Evolutionary conservation across 2,329 filamentous ascomycete species (phyloP), one percentile per base, ranked within the genome.

Genomic region (Fusarium sp.): DNA sequence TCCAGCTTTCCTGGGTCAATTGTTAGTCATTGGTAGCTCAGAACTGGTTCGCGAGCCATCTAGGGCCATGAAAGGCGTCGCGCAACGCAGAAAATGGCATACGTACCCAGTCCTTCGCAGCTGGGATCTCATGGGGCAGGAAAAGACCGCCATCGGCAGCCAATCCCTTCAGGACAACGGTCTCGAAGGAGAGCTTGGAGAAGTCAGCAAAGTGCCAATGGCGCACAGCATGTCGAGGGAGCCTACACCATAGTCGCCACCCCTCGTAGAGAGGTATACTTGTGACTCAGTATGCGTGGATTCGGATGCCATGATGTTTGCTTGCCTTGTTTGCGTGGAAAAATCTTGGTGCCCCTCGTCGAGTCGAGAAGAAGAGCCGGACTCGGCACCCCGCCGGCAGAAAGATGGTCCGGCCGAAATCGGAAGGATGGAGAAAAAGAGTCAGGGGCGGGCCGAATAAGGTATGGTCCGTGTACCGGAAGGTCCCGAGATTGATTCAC

Each of bases 71-170:
- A 14, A 7, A 20, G 6, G n/a, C 18, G 29, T 37, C 52, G 58
- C 18, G 57, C 27, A 24, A 24, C 16, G 31, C 50, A 35, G 10
- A 92, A 94, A 81, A 90, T 85, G 65, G 80, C 80, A 27, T 65
- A 75, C 75, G 54, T 35, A 77, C 74, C 91, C 92, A 94, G 81
- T 91, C 86, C 67, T 81, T 81, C 65, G 90, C 90, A 5, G 86
- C 82, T 16, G 94, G 94, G 71, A 96, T 92, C 71, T 92, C 88
- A 81, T 97, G 92, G 35, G 95, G 95, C 69, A 97, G 92, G 86
- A 95, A 97, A 24, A 97, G 91, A 58, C 95, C 95, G 65, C 94
- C 94, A 80, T 97, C 95, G 33, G 90, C 87, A 65, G 94, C 95
- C 66, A 97, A 90, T 54, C 95, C 95, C 83, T 97, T 96, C 70